Conservation (phyloP, 306 rosid species). For the Gynostemma pentaphyllum region DNA sequence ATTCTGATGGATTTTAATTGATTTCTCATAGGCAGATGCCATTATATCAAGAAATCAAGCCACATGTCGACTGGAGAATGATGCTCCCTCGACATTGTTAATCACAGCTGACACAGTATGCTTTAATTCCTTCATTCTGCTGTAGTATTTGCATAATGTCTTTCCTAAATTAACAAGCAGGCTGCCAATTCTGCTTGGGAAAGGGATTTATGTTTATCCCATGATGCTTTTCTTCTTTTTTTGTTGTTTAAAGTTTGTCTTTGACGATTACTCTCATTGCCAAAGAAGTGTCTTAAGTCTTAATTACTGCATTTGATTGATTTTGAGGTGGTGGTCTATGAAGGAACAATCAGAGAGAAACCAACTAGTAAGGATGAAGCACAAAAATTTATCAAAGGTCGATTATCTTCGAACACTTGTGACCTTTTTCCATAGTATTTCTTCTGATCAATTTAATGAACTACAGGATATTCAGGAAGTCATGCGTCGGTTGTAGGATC, state of each 20-base stretch:
- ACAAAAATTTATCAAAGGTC: conserved; percentile 75
- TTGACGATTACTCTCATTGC: conserved; percentile 3
- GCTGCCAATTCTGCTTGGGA: background rate
- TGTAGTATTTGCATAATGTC: background rate
- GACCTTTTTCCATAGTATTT: background rate
- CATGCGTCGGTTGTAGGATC: conserved; percentile 81
- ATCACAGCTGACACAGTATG: conserved; percentile 89
- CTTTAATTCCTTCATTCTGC: conserved; percentile 8
- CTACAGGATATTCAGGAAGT: conserved; percentile 84
- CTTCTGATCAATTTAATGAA: conserved; percentile 1
- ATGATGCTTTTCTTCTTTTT: background rate
- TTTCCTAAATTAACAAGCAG: background rate
- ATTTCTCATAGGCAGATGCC: conserved; percentile 74
- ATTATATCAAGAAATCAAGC: conserved; percentile 41
- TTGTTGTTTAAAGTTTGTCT: conserved; percentile 1
- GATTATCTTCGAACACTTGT: background rate
- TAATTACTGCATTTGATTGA: conserved; percentile 17
- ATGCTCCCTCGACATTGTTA: conserved; percentile 39
- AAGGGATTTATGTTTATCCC: background rate
- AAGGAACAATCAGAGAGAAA: conserved; percentile 73
- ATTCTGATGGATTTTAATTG: conserved; percentile 7
- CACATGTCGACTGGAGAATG: conserved; percentile 32
- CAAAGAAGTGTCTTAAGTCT: background rate
- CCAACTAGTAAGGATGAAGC: conserved; percentile 81
- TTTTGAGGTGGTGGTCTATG: conserved; percentile 76